Percentiles rank a stretch among this genome's conserved stretches.
phyloP scores from a whole-genome alignment of 352 stramenopile species.

The Globisporangium barbulae region DNA sequence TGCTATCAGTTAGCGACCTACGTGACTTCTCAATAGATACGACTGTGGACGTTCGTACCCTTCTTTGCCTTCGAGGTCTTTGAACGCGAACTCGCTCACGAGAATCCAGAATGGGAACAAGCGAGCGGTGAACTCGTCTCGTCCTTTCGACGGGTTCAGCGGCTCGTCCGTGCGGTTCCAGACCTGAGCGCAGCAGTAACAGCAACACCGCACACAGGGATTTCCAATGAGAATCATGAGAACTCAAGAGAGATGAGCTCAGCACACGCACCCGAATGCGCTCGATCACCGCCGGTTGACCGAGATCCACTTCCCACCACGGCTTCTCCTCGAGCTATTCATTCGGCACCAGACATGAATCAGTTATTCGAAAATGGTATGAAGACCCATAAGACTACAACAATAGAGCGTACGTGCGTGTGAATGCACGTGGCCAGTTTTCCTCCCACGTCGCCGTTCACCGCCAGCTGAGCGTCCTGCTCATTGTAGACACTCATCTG shows the following conservation, averaged over 20 bases:
- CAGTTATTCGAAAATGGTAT: neutral
- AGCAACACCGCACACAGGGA: neutral
- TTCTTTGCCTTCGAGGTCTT: constrained; percentile 71
- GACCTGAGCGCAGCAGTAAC: constrained; percentile 19
- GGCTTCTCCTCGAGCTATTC: constrained; percentile 83
- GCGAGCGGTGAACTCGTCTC: constrained; percentile 72
- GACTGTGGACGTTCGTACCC: constrained; percentile 24
- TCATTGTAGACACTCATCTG: constrained; percentile 92
- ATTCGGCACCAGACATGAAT: constrained; percentile 1
- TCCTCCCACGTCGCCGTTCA: constrained; percentile 79
- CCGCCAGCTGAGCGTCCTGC: constrained; percentile 69
- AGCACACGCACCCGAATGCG: constrained; percentile 50
- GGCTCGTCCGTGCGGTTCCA: constrained; percentile 93
- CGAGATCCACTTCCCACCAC: constrained; percentile 93
- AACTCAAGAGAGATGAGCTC: neutral
- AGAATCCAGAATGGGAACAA: constrained; percentile 94
- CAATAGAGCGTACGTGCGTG: constrained; percentile 63
- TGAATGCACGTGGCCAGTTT: constrained; percentile 75
- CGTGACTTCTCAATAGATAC: neutral
- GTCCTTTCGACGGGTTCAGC: constrained; percentile 61
- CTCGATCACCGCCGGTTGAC: constrained; percentile 70
- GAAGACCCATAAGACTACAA: neutral
- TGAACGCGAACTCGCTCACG: constrained; percentile 87
- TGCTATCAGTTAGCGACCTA: neutral
- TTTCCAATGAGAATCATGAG: neutral